Percentiles rank a stretch among this genome's conserved stretches.
Evolutionary conservation across 1,284 basidiomycete species (phyloP).

Genomic region (Meripilus lineatus): DNA sequence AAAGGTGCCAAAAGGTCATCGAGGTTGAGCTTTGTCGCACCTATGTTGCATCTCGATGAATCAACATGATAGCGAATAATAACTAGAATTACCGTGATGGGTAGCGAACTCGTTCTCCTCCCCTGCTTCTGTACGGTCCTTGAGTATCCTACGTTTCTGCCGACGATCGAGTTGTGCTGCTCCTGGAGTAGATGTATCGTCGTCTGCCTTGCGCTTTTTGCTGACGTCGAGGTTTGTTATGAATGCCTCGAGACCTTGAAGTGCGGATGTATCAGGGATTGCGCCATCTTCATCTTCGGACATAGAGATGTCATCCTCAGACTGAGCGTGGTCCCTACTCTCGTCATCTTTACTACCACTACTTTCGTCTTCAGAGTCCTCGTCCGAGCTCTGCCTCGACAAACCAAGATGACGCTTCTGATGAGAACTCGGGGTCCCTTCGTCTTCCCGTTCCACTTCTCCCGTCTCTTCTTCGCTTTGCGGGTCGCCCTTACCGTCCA

Average conservation of each 20-base stretch:
- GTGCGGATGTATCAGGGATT: conserved; percentile 50
- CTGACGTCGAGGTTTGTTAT: conserved; percentile 65
- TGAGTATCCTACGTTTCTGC: conserved; percentile 58
- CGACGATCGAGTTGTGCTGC: conserved; percentile 25
- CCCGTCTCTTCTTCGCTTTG: conserved; percentile 27
- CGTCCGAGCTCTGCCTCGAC: conserved; percentile 7
- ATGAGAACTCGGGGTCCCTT: too few species aligned
- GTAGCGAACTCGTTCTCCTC: conserved; percentile 71
- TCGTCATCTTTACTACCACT: conserved; percentile 31
- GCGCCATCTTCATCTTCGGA: conserved; percentile 60
- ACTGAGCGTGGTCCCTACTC: conserved; percentile 35
- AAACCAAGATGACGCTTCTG: too few species aligned
- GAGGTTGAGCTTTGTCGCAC: conserved; percentile 49
- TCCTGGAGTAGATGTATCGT: conserved; percentile 25
- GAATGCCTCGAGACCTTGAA: conserved; percentile 68
- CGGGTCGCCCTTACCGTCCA: conserved; percentile 57
- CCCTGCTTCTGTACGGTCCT: conserved; percentile 72
- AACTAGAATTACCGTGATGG: conserved; percentile 37
- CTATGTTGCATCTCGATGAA: conserved; percentile 26
- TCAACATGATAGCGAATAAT: not conserved
- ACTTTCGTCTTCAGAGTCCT: conserved; percentile 25
- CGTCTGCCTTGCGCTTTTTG: conserved; percentile 69
- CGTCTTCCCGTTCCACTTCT: not conserved
- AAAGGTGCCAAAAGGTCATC: conserved; percentile 76
- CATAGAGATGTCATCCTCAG: conserved; percentile 32